phyloP scores from a whole-genome alignment of 805 yeast genomes.

The Yamadazyma sp. region DNA sequence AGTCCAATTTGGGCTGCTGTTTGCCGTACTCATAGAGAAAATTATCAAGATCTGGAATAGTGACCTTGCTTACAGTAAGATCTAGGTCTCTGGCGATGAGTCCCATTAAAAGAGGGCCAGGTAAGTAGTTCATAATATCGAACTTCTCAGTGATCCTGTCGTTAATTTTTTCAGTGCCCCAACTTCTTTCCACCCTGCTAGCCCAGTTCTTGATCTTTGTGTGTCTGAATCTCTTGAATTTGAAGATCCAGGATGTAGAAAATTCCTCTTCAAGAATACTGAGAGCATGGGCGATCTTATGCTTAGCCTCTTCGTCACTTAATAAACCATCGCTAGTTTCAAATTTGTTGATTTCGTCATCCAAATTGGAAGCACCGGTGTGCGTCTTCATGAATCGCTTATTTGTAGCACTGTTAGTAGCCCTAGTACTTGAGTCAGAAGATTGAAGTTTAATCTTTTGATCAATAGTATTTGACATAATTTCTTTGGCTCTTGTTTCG shows the following conservation, averaged over 20 bases:
- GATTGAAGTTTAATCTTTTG: conserved; percentile 1
- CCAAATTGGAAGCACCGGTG: conserved; percentile 1
- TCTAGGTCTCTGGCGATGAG: conserved; percentile 31
- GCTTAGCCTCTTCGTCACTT: conserved; percentile 27
- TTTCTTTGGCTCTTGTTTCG: conserved; percentile 26
- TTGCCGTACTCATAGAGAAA: conserved; percentile 39
- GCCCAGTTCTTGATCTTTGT: conserved; percentile 27
- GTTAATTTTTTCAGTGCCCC: conserved; percentile 36
- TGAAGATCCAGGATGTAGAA: conserved; percentile 35
- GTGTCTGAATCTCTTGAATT: conserved; percentile 26
- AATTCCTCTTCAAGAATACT: conserved; percentile 26
- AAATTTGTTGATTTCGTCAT: conserved; percentile 4
- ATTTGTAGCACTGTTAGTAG: background rate
- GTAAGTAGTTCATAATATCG: conserved; percentile 33
- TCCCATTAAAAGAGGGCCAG: conserved; percentile 35
- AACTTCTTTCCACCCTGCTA: conserved; percentile 23
- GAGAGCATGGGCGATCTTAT: conserved; percentile 26
- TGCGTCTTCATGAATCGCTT: background rate
- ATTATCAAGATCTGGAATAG: conserved; percentile 34
- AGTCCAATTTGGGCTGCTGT: conserved; percentile 53
- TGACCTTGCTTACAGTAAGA: conserved; percentile 26
- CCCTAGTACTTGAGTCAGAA: background rate
- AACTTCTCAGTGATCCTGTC: conserved; percentile 31
- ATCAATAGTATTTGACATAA: conserved; percentile 17
- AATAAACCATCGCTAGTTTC: conserved; percentile 1